phyloP scores from a whole-genome alignment of 805 yeast genomes.

The Peterozyma xylosa region DNA sequence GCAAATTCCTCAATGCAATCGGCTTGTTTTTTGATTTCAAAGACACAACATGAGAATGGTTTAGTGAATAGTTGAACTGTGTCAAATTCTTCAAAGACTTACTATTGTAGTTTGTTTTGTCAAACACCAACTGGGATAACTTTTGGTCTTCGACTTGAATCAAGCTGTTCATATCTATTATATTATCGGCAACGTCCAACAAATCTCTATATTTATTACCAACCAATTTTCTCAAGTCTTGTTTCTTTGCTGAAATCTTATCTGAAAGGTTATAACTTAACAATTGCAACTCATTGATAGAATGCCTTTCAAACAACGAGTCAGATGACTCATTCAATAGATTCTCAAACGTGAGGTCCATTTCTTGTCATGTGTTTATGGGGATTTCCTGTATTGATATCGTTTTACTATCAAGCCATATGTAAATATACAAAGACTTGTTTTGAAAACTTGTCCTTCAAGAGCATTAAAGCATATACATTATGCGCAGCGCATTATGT shows the following conservation, averaged over 20 bases:
- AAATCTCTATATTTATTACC: conserved; percentile 27
- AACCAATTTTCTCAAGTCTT: conserved; percentile 21
- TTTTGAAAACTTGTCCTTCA: no score
- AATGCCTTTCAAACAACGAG: conserved; percentile 18
- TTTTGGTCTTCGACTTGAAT: conserved; percentile 16
- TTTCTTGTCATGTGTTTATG: background rate
- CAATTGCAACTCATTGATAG: conserved; percentile 20
- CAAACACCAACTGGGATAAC: conserved; percentile 19
- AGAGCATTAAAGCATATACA: no score
- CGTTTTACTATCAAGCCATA: no score
- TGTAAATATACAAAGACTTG: no score
- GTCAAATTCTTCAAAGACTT: conserved; percentile 12
- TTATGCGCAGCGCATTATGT: no score
- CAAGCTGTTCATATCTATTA: conserved; percentile 23
- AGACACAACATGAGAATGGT: background rate
- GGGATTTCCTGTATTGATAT: no score
- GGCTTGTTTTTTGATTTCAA: conserved; percentile 12
- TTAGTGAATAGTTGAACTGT: conserved; percentile 11
- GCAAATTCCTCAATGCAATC: conserved; percentile 16
- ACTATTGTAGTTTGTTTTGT: conserved; percentile 18
- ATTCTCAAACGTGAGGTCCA: background rate
- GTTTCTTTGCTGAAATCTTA: conserved; percentile 15
- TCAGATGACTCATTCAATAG: conserved; percentile 8
- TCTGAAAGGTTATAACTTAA: conserved; percentile 13
- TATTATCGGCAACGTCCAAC: conserved; percentile 27